Evolutionary conservation across 2,329 filamentous ascomycete genomes (phyloP), one percentile per base, ranked within the genome.

Genomic region (Talaromyces amestolkiae): DNA sequence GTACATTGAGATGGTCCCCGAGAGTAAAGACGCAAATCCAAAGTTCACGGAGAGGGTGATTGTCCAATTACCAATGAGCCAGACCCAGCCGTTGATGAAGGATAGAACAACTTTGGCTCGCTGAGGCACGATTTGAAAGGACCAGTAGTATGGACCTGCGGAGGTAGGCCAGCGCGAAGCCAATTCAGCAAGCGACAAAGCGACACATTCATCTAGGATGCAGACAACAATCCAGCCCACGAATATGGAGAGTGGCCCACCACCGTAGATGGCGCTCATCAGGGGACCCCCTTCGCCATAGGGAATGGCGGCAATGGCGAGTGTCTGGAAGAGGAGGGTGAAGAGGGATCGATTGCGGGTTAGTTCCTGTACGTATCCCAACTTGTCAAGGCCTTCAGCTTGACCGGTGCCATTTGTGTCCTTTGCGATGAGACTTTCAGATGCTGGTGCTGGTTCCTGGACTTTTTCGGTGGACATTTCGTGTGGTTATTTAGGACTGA

Each of bases 231-330:
- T 77, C 85, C 84, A 86, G 51, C 85, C 85, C 2, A 86, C 71
- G 66, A 86, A 86, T 72, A 86, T 85, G 2, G 84, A 81, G 0
- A 85, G 76, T 43, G 81, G 84, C 0, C 85, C 85, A 9, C 77
- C 78, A 51, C 77, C 78, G 58, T 79, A 79, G 66, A 81, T 80
- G 59, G 80, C 79, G 33, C 72, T 78, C 61, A 80, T 72, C 9
- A 81, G 68, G 6, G 77, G 70, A 9, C 72, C 70, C 8, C 79
- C 78, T 65, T 80, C 78, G 7, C 84, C 86, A 67, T 82, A 87
- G 5, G 84, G 86, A 56, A 87, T 85, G 22, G 86, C 85, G 35
- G 86, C 85, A 35, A 88, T 87, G 24, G 86, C 85, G 8, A 88
- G 76, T 0, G 83, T 84, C 73, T 88, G 86, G 72, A 88, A 89